Percentiles rank a stretch among this genome's conserved stretches.
phyloP scores from a whole-genome alignment of 1,139 yeast species.

The Lodderomyces metapsilosis region DNA sequence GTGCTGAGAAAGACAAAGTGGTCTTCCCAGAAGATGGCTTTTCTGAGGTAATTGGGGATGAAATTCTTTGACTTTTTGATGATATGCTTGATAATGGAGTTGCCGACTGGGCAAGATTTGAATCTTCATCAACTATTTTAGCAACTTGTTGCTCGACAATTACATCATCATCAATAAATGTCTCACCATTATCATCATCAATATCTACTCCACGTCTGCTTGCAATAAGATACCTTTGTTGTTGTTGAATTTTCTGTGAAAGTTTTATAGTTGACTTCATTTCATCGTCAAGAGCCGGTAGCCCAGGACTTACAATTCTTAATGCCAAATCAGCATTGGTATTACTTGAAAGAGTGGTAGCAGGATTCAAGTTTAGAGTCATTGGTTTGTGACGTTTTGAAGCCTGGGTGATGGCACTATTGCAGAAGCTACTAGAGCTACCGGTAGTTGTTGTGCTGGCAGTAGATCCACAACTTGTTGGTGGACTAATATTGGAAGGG shows the following conservation, averaged over 20 bases:
- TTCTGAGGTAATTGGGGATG: neutral
- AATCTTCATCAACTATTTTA: neutral
- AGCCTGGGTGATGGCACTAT: constrained; percentile 2
- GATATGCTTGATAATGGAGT: neutral
- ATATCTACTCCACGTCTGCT: constrained; percentile 24
- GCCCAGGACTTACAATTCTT: constrained; percentile 47
- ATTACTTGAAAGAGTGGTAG: no score
- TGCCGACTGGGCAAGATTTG: neutral
- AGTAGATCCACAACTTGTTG: neutral
- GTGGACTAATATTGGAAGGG: neutral
- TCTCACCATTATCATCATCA: neutral
- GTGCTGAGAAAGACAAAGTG: neutral
- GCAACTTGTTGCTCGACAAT: constrained; percentile 4
- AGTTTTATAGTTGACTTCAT: constrained; percentile 48
- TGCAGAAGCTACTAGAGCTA: neutral
- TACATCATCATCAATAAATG: neutral
- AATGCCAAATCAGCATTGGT: constrained; percentile 29
- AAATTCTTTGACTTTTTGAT: neutral
- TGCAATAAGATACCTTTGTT: constrained; percentile 48
- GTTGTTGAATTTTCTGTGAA: constrained; percentile 47
- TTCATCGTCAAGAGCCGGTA: constrained; percentile 46
- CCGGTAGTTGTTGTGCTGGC: neutral
- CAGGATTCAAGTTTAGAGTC: constrained; percentile 11
- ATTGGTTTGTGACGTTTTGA: constrained; percentile 25
- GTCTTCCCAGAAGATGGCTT: neutral